Evolutionary conservation across 176 grass and related monocot genomes (phyloP).

Genomic region (Avena insularis): DNA sequence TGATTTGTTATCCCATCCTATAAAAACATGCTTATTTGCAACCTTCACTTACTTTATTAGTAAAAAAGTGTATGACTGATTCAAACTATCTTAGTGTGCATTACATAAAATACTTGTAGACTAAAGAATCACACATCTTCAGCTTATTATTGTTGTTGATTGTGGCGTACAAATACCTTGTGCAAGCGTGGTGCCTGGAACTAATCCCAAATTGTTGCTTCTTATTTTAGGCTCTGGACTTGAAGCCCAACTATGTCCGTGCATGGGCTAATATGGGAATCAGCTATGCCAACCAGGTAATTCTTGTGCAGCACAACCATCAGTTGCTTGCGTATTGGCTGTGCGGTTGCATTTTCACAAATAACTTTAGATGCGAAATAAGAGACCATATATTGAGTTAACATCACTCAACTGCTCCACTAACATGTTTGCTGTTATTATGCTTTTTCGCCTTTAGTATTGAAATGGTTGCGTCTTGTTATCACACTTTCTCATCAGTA

Average conservation of each 20-base stretch:
- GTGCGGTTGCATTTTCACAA: conserved; percentile 28
- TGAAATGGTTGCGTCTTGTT: conserved; percentile 5
- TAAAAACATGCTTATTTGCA: not conserved
- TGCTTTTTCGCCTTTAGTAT: not conserved
- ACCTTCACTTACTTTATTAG: conserved; percentile 30
- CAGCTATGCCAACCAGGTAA: conserved; percentile 98
- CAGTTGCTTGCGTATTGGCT: not conserved
- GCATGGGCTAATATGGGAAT: conserved; percentile 99
- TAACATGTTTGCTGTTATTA: conserved; percentile 10
- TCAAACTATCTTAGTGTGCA: conserved; percentile 16
- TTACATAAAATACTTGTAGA: conserved; percentile 4
- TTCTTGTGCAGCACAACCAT: conserved; percentile 38
- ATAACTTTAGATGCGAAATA: not conserved
- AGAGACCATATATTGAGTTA: conserved; percentile 22
- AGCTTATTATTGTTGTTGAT: conserved; percentile 11
- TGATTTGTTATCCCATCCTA: conserved; percentile 25
- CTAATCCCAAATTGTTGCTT: conserved; percentile 40
- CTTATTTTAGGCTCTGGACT: conserved; percentile 82
- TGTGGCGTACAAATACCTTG: not conserved
- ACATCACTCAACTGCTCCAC: not conserved
- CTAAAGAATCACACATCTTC: not conserved
- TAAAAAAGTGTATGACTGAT: conserved; percentile 8
- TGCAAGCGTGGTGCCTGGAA: conserved; percentile 29
- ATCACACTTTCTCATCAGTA: conserved; percentile 9
- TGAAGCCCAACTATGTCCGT: conserved; percentile 98